These are phyloP conservation scores for Whalleya microplaca DNA, from an alignment of 2,329 filamentous ascomycete species.

Conservation along the genomic window DNA sequence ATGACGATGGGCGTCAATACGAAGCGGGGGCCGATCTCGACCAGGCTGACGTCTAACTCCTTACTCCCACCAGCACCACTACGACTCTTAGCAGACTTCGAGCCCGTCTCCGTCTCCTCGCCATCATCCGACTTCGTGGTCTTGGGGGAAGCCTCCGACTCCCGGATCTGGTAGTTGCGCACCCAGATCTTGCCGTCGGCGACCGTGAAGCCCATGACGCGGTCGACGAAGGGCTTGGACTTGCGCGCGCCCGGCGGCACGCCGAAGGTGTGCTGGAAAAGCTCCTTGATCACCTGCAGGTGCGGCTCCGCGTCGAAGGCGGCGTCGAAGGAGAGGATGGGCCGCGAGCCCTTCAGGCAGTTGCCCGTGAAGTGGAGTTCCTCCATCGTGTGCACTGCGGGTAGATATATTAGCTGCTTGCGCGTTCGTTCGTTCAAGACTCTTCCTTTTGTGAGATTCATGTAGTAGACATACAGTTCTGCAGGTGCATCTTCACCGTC, in stretches of 20 bases:
- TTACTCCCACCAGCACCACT: constrained; percentile 42
- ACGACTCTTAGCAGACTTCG: constrained; percentile 45
- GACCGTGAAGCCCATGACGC: constrained; percentile 89
- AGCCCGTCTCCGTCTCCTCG: constrained; percentile 47
- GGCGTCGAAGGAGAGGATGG: constrained; percentile 88
- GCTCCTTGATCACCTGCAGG: constrained; percentile 82
- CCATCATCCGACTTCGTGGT: constrained; percentile 42
- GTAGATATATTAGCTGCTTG: background rate
- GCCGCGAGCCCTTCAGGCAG: constrained; percentile 90
- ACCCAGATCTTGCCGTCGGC: constrained; percentile 96
- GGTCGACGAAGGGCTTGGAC: constrained; percentile 94
- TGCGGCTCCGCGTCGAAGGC: constrained; percentile 83
- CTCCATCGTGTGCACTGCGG: constrained; percentile 4
- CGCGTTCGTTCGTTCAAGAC: background rate
- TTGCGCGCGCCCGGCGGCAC: constrained; percentile 88
- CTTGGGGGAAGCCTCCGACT: constrained; percentile 71
- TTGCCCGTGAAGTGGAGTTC: constrained; percentile 97
- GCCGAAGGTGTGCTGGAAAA: constrained; percentile 88
- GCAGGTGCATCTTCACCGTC: constrained; percentile 71
- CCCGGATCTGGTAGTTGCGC: constrained; percentile 89
- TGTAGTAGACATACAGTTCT: constrained; percentile 54
- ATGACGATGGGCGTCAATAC: constrained; percentile 91
- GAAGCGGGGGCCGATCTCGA: constrained; percentile 93
- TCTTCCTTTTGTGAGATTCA: too few relatives aligned
- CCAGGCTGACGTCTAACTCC: constrained; percentile 78